Evolutionary conservation across 2,329 filamentous ascomycete genomes (phyloP), one percentile per base, ranked within the genome.

Genomic region (Cladorrhinum sp.): DNA sequence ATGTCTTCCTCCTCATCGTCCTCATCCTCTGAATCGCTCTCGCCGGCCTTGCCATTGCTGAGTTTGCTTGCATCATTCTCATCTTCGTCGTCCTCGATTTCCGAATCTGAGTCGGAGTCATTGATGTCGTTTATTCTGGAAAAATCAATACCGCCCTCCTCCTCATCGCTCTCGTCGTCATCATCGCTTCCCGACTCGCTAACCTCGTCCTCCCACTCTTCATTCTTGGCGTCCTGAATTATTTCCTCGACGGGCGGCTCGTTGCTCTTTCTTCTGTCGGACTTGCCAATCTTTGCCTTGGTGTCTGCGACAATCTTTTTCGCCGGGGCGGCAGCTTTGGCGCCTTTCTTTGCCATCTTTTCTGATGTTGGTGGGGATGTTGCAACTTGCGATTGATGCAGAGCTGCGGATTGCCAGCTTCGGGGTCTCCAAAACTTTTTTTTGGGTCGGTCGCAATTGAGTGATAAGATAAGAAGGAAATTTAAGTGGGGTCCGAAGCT

Each of bases 1-100:
- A 95, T 87, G 3, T 93, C 89, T 50, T 97, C 92, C 66, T 95
- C 91, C 50, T 94, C 90, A 21, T 90, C 88, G 0, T 88, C 86
- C 0, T 88, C 87, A 0, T 88, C 84, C 0, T 86, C 84, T 0
- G 82, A 81, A 0, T 82, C 80, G 0, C 80, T 78, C 0, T 83
- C 80, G 0, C 79, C 79, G 7, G 77, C 75, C 0, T 80, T 77
- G 5, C 73, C 73, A 2, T 76, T 73, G 6, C 74, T 71, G 33
- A 30, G 23, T 82, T 80, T 5, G 73, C 73, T 3, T 75, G 72
- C 6, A 21, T 74, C 72, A 71, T 65, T 14, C 65, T 68, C 55
- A 8, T 60, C 61, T 49, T 62, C 61, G 14, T 57, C 58, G 55
- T 61, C 57, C 52, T 59, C 55, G 21, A 69, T 68, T 67, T 80